Conservation (phyloP, 495 filamentous ascomycete species). For the Penicillium arizonense region DNA sequence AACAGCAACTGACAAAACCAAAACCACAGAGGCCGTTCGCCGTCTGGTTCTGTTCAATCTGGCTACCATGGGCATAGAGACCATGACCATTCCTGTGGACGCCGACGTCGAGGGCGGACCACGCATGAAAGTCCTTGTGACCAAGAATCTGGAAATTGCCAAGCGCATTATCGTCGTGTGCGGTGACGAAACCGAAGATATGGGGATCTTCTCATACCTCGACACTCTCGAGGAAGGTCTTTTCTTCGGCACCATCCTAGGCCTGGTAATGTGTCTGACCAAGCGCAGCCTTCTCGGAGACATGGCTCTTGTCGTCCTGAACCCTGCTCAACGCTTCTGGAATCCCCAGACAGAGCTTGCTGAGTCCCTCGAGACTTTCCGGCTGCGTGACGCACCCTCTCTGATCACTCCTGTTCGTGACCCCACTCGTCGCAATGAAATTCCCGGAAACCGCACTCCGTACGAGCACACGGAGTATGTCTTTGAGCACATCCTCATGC, state of each 20-base stretch:
- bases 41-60: constrained; percentile 61
- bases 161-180: constrained; percentile 72
- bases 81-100: constrained; percentile 58
- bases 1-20: background rate
- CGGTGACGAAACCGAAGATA: constrained; percentile 65
- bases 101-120: constrained; percentile 39
- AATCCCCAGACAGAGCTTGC: constrained; percentile 54
- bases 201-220: constrained; percentile 73
- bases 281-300: constrained; percentile 8
- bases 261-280: constrained; percentile 53
- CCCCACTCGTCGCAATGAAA: constrained; percentile 43
- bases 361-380: constrained; percentile 53
- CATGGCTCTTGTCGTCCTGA: constrained; percentile 62
- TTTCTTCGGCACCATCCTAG: constrained; percentile 62
- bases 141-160: constrained; percentile 52
- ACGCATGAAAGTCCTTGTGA: constrained; percentile 67
- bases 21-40: constrained; percentile 57
- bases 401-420: too few relatives aligned
- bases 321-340: constrained; percentile 70
- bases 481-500: constrained; percentile 58
- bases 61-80: constrained; percentile 27
- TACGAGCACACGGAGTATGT: constrained; percentile 60
- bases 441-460: constrained; percentile 51
- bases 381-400: too few relatives aligned
- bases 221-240: constrained; percentile 58